phyloP scores from a whole-genome alignment of 1,284 basidiomycete genomes.

The Phylloporus sp. region DNA sequence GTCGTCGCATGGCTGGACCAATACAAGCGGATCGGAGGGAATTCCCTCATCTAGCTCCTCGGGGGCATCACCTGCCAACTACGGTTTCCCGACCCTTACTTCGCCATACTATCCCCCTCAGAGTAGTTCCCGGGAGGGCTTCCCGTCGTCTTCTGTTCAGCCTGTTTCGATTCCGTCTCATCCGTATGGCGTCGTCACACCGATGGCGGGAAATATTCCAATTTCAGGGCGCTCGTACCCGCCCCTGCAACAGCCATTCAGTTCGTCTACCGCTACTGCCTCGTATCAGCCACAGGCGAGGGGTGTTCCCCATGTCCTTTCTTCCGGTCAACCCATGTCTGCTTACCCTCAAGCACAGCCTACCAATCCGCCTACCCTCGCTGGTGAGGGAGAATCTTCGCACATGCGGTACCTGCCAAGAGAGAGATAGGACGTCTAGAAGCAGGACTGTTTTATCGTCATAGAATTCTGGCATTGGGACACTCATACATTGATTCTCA shows the following conservation, averaged over 20 bases:
- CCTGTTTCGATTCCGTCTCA: conserved; percentile 43
- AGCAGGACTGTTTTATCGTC: conserved; percentile 15
- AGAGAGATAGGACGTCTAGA: conserved; percentile 29
- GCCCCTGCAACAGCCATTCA: conserved; percentile 38
- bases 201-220: conserved; percentile 26
- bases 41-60: conserved; percentile 31
- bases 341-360: conserved; percentile 35
- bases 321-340: conserved; percentile 25
- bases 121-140: conserved; percentile 33
- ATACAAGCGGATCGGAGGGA: conserved; percentile 29
- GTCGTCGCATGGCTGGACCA: conserved; percentile 39
- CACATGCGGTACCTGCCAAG: conserved; percentile 42
- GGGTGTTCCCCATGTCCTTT: conserved; percentile 8
- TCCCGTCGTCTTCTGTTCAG: conserved; percentile 35
- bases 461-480: conserved; percentile 32
- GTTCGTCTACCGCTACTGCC: conserved; percentile 24
- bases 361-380: conserved; percentile 27
- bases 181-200: conserved; percentile 27
- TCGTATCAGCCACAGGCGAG: conserved; percentile 37
- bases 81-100: conserved; percentile 47
- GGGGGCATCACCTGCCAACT: conserved; percentile 29
- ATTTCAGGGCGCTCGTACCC: conserved; percentile 36
- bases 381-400: conserved; percentile 38
- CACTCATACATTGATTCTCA: conserved; percentile 11
- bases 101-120: conserved; percentile 55